Conservation (phyloP, 805 yeast species). For the Pichia sporocuriosa region DNA sequence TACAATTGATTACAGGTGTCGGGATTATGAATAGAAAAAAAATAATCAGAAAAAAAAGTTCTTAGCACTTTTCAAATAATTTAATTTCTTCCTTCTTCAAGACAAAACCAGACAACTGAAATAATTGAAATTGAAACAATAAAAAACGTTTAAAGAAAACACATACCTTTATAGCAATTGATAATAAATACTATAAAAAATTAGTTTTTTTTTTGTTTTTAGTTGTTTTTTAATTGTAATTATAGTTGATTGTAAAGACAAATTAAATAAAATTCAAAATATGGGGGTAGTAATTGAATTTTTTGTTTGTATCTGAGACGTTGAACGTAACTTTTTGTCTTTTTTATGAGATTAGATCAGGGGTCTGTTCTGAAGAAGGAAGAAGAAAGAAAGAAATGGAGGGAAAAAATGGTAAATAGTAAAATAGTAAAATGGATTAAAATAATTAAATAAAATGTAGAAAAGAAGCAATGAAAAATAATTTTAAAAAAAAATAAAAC, state of each 20-base stretch:
- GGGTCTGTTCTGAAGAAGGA: constrained; percentile 19
- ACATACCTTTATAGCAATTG: constrained; percentile 3
- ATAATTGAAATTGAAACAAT: not conserved
- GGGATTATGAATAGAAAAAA: not conserved
- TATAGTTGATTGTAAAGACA: too few species aligned
- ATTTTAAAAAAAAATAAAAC: too few species aligned
- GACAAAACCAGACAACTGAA: constrained; percentile 1
- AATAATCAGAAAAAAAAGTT: not conserved
- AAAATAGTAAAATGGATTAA: constrained; percentile 4
- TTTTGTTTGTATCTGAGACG: too few species aligned
- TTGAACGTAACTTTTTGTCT: not conserved
- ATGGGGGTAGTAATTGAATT: constrained; percentile 9
- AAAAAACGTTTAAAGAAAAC: not conserved
- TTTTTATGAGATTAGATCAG: constrained; percentile 12
- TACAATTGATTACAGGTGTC: too few species aligned
- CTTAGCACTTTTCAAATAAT: too few species aligned
- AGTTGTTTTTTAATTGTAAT: not conserved
- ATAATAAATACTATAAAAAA: not conserved
- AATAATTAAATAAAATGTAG: not conserved
- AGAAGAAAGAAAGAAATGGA: constrained; percentile 10
- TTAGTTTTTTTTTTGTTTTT: not conserved
- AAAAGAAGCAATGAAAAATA: too few species aligned
- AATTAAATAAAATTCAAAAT: constrained; percentile 1
- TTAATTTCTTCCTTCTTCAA: constrained; percentile 3
- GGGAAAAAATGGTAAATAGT: constrained; percentile 3